phyloP scores from a whole-genome alignment of 2,329 filamentous ascomycete genomes.

The Fusarium sp. region DNA sequence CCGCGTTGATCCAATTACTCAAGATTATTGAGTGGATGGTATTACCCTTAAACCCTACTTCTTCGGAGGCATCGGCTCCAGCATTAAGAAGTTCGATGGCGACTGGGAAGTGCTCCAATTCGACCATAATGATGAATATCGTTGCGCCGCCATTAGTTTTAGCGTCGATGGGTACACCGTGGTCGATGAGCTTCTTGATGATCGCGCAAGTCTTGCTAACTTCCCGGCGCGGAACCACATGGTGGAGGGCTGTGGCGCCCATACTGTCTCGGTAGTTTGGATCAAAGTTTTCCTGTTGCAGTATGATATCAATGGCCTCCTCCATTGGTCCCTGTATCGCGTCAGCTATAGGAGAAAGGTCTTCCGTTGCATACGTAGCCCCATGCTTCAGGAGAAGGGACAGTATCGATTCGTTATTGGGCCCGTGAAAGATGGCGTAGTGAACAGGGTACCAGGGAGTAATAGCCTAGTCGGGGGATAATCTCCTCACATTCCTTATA shows the following conservation, averaged over 20 bases:
- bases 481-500: too few relatives aligned
- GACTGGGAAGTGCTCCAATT: not conserved
- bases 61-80: slow-evolving; percentile 1
- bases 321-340: not conserved
- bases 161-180: slow-evolving; percentile 5
- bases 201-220: not conserved
- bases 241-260: not conserved
- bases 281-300: not conserved
- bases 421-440: slow-evolving; percentile 4
- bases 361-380: not conserved
- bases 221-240: not conserved
- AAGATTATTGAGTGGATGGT: too few relatives aligned
- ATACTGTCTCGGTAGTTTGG: not conserved
- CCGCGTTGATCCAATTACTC: too few relatives aligned
- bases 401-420: not conserved
- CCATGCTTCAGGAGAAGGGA: slow-evolving; percentile 2
- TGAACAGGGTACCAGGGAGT: slow-evolving; percentile 14
- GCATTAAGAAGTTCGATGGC: slow-evolving; percentile 14
- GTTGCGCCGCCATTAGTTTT: not conserved
- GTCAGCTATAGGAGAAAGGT: not conserved
- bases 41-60: not conserved
- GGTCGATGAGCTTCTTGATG: slow-evolving; percentile 5
- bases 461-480: too few relatives aligned
- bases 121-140: not conserved
- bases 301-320: not conserved